Evolutionary conservation across 345 rosid species (phyloP).

Genomic region (Populus simonii): DNA sequence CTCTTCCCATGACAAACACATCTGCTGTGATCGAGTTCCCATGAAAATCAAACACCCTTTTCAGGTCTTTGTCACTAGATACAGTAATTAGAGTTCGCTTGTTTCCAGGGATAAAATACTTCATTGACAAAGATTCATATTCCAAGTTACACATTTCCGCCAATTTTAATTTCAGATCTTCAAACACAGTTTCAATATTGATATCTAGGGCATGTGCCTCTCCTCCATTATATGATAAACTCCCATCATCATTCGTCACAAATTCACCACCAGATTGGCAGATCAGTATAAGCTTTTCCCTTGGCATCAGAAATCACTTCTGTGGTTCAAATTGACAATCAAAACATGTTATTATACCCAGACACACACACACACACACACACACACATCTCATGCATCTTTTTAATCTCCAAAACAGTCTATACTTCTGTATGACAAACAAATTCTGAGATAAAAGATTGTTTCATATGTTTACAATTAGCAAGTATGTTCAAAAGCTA

Average conservation of each 20-base stretch:
- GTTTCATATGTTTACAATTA: background rate
- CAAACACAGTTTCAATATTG: slow-evolving; percentile 57
- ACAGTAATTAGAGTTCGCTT: slow-evolving; percentile 64
- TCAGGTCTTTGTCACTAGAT: slow-evolving; percentile 70
- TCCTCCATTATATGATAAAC: slow-evolving; percentile 69
- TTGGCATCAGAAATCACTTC: slow-evolving; percentile 50
- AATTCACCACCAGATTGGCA: slow-evolving; percentile 85
- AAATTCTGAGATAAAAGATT: background rate
- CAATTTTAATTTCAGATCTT: slow-evolving; percentile 64
- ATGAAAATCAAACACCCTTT: slow-evolving; percentile 75
- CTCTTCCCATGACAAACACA: slow-evolving; percentile 52
- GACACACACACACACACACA: background rate
- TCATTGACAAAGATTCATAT: slow-evolving; percentile 55
- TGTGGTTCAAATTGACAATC: slow-evolving; percentile 18
- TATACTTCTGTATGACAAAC: background rate
- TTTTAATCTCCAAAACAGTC: background rate
- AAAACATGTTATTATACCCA: background rate
- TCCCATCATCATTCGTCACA: slow-evolving; percentile 59
- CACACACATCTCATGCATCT: background rate
- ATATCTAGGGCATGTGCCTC: slow-evolving; percentile 81
- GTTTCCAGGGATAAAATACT: slow-evolving; percentile 88
- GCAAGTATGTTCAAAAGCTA: background rate
- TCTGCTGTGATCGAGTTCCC: slow-evolving; percentile 73
- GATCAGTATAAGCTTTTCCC: slow-evolving; percentile 81
- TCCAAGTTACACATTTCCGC: slow-evolving; percentile 73